Evolutionary conservation across 1,139 yeast genomes (phyloP).

Genomic region (Suhomyces coccinellae): DNA sequence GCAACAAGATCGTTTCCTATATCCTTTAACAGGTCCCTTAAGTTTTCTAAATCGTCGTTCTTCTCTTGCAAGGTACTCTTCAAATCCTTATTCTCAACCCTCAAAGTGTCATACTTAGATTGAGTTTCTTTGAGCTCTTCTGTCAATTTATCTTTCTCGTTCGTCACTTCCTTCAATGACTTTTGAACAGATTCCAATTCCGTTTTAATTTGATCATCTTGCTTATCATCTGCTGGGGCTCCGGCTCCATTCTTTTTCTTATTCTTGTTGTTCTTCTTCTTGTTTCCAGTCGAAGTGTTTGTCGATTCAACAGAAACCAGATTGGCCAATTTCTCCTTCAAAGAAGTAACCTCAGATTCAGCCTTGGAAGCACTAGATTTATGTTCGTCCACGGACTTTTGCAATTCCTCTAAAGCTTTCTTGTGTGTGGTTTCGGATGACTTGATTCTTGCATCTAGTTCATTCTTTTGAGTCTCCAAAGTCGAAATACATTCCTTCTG

Average conservation of each 20-base stretch:
- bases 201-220: neutral
- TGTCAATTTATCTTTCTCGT: constrained; percentile 2
- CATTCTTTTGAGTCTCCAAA: constrained; percentile 5
- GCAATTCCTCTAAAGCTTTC: neutral
- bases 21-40: constrained; percentile 70
- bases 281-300: neutral
- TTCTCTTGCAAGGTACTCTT: constrained; percentile 29
- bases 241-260: constrained; percentile 1
- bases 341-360: neutral
- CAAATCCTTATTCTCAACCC: constrained; percentile 19
- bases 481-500: neutral
- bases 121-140: constrained; percentile 5
- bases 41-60: constrained; percentile 54
- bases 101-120: constrained; percentile 4
- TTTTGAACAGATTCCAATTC: neutral
- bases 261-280: constrained; percentile 5
- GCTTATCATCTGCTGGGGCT: neutral
- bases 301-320: neutral
- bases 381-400: neutral
- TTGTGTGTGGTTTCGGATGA: neutral
- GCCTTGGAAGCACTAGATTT: neutral
- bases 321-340: neutral
- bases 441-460: constrained; percentile 4
- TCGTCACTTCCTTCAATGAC: constrained; percentile 1
- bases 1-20: constrained; percentile 76